Evolutionary conservation across 1,139 yeast genomes (phyloP).

Genomic region (Wickerhamomyces sp.): DNA sequence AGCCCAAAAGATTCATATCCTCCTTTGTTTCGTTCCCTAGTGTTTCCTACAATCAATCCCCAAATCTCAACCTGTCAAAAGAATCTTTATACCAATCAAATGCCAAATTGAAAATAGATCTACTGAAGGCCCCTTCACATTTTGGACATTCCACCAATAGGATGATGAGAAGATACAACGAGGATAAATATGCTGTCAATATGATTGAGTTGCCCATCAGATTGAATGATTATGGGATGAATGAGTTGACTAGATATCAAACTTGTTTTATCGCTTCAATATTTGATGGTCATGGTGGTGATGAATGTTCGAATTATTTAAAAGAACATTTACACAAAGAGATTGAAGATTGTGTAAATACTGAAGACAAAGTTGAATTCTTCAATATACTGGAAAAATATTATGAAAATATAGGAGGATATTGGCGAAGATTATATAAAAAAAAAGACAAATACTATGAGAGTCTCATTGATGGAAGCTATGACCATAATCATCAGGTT

Average conservation of each 20-base stretch:
- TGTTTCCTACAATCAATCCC: slow-evolving; percentile 2
- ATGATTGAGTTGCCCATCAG: slow-evolving; percentile 31
- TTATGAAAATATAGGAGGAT: slow-evolving; percentile 66
- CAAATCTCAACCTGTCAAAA: slow-evolving; percentile 9
- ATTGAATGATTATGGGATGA: slow-evolving; percentile 28
- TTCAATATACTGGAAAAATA: slow-evolving; percentile 44
- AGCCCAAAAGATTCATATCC: slow-evolving; percentile 11
- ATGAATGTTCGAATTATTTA: slow-evolving; percentile 61
- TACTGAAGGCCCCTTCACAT: slow-evolving; percentile 66
- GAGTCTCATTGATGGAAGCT: slow-evolving; percentile 26
- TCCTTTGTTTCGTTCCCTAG: slow-evolving; percentile 18
- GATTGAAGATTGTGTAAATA: slow-evolving; percentile 44
- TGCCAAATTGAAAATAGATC: slow-evolving; percentile 35
- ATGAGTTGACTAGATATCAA: slow-evolving; percentile 13
- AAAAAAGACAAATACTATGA: slow-evolving; percentile 42
- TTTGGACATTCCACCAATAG: slow-evolving; percentile 79
- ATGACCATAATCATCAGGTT: neutral
- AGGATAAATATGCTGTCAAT: slow-evolving; percentile 56
- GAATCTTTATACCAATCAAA: slow-evolving; percentile 8
- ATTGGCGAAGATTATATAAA: slow-evolving; percentile 77
- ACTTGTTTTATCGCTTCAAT: slow-evolving; percentile 32
- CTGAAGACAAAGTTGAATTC: slow-evolving; percentile 28
- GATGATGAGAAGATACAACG: slow-evolving; percentile 73
- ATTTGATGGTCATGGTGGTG: slow-evolving; percentile 95
- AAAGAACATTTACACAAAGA: slow-evolving; percentile 46